These are phyloP conservation scores for Cryptococcus depauperatus DNA, from an alignment of 1,284 basidiomycete species.

Conservation along the genomic window DNA sequence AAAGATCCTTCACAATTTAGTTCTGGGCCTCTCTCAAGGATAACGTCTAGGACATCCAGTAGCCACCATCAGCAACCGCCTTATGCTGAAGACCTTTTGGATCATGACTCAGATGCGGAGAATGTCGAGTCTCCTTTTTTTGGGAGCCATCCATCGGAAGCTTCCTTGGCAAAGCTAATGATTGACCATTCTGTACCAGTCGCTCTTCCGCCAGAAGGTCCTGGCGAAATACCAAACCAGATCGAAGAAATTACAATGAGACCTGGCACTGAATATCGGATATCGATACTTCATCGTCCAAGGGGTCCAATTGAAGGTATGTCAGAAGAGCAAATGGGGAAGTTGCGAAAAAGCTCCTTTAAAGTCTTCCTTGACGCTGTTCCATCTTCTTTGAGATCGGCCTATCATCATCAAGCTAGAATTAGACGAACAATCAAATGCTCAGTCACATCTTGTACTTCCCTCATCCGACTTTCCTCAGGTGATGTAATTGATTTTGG, in stretches of 20 bases:
- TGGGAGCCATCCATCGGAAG: not conserved
- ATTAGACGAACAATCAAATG: slow-evolving; percentile 42
- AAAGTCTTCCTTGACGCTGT: slow-evolving; percentile 46
- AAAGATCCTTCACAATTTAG: slow-evolving; percentile 23
- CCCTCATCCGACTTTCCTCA: slow-evolving; percentile 45
- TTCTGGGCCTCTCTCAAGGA: slow-evolving; percentile 34
- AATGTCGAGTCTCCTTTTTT: slow-evolving; percentile 26
- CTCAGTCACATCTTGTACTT: slow-evolving; percentile 47
- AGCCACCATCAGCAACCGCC: slow-evolving; percentile 16
- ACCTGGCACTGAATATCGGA: slow-evolving; percentile 48
- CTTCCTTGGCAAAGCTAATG: no score
- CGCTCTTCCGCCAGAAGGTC: slow-evolving; percentile 4
- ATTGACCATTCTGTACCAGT: slow-evolving; percentile 14
- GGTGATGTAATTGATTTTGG: slow-evolving; percentile 47
- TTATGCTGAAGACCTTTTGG: slow-evolving; percentile 8
- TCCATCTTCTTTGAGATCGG: slow-evolving; percentile 19
- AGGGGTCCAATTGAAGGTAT: slow-evolving; percentile 23
- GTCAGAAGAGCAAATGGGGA: slow-evolving; percentile 35
- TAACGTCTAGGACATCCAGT: slow-evolving; percentile 29
- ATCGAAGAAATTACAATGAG: slow-evolving; percentile 49
- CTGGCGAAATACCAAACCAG: slow-evolving; percentile 37
- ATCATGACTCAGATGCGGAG: slow-evolving; percentile 34
- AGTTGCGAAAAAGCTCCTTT: slow-evolving; percentile 43
- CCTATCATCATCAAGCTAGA: slow-evolving; percentile 5
- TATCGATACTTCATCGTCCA: slow-evolving; percentile 47